These are phyloP conservation scores for Vigna mungo DNA, from an alignment of 306 rosid genomes.

Conservation along the genomic window DNA sequence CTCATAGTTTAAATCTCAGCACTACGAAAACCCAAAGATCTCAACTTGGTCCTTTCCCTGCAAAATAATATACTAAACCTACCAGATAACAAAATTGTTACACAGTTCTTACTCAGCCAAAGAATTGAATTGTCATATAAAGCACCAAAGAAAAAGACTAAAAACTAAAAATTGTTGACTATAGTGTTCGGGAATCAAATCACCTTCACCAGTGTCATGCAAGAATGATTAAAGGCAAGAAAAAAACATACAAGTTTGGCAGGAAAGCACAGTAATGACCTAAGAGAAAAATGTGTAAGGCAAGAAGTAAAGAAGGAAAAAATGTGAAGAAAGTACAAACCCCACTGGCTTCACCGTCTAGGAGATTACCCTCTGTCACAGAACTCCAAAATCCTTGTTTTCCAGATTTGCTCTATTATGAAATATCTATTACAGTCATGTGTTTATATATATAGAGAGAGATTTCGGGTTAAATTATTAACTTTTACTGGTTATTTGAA, in stretches of 20 bases:
- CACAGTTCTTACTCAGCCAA: neutral
- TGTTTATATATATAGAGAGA: no score
- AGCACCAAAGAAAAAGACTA: neutral
- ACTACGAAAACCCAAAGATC: conserved; percentile 31
- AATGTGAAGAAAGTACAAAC: neutral
- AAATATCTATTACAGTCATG: no score
- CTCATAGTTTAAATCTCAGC: conserved; percentile 36
- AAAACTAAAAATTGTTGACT: neutral
- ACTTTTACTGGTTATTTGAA: no score
- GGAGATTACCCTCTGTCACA: neutral
- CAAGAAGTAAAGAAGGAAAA: neutral
- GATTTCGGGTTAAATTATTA: no score
- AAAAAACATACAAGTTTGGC: neutral
- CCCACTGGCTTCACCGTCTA: neutral
- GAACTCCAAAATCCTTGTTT: no score
- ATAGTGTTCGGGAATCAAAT: neutral
- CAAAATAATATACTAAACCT: conserved; percentile 5
- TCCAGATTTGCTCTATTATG: no score
- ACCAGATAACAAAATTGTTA: neutral
- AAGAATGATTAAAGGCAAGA: neutral
- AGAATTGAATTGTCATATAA: conserved; percentile 6
- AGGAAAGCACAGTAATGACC: neutral
- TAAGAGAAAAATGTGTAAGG: neutral
- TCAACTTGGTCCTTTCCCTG: conserved; percentile 5
- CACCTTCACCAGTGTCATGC: neutral